phyloP scores from a whole-genome alignment of 2,329 filamentous ascomycete species.

The Microsporum audouinii region DNA sequence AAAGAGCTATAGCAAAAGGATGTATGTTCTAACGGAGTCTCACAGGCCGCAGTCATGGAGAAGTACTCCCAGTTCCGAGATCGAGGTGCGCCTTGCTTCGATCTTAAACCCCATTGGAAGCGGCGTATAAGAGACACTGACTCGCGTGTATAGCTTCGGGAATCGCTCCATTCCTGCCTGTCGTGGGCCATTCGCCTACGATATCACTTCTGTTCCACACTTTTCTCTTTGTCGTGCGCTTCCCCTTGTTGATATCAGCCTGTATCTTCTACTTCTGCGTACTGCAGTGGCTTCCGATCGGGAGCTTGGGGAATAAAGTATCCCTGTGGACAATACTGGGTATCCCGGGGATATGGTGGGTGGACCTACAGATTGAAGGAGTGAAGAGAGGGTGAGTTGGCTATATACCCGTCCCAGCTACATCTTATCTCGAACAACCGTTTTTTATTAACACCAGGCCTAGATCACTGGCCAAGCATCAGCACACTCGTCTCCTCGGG shows the following conservation, averaged over 20 bases:
- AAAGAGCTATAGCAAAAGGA: not conserved
- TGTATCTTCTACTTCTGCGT: conserved; percentile 63
- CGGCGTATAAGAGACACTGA: conserved; percentile 11
- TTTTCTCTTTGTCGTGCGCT: conserved; percentile 66
- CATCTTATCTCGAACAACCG: not conserved
- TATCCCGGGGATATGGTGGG: conserved; percentile 93
- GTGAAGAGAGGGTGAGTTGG: conserved; percentile 67
- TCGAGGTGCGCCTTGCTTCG: conserved; percentile 47
- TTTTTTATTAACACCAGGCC: not conserved
- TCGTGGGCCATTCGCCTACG: conserved; percentile 53
- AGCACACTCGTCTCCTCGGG: conserved; percentile 61
- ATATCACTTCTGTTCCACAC: conserved; percentile 54
- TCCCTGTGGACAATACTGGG: conserved; percentile 78
- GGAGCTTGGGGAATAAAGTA: conserved; percentile 61
- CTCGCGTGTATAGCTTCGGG: conserved; percentile 59
- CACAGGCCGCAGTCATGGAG: conserved; percentile 55
- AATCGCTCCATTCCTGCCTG: conserved; percentile 88
- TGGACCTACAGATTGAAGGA: conserved; percentile 94
- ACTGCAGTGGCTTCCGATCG: conserved; percentile 69
- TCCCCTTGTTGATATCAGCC: conserved; percentile 63
- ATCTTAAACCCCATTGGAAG: not conserved
- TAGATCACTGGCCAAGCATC: conserved; percentile 60
- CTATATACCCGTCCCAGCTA: not conserved
- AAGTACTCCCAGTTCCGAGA: conserved; percentile 91
- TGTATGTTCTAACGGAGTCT: not conserved